Conservation (phyloP, 2,329 filamentous ascomycete species). For the Neoarthrinium moseri region DNA sequence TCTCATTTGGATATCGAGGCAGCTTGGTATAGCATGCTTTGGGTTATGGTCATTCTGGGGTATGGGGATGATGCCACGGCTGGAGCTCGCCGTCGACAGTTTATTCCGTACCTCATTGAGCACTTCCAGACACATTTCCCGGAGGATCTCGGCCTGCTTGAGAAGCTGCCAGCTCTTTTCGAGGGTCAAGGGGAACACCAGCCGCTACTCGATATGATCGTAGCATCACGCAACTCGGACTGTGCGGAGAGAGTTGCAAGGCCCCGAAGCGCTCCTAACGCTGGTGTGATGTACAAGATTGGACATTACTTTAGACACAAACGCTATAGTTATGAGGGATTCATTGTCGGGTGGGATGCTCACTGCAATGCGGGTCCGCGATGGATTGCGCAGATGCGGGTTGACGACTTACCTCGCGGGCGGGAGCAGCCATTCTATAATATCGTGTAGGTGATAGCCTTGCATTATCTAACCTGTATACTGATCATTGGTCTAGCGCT, state of each 20-base stretch:
- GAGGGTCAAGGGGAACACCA: background rate
- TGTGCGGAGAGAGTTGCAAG: background rate
- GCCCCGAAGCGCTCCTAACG: background rate
- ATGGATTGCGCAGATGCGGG: slow-evolving; percentile 62
- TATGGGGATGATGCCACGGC: slow-evolving; percentile 4
- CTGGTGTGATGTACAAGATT: slow-evolving; percentile 39
- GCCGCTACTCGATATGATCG: background rate
- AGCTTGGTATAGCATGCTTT: slow-evolving; percentile 14
- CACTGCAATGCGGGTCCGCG: slow-evolving; percentile 41
- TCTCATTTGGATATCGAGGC: slow-evolving; percentile 6
- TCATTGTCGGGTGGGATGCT: slow-evolving; percentile 62
- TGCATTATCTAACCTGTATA: background rate
- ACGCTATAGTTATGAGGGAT: slow-evolving; percentile 59
- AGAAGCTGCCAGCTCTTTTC: background rate
- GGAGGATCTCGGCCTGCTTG: slow-evolving; percentile 13
- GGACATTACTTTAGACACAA: slow-evolving; percentile 62
- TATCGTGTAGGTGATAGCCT: slow-evolving; percentile 41
- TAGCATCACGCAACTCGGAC: background rate
- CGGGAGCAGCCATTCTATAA: slow-evolving; percentile 66
- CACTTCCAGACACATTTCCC: slow-evolving; percentile 12
- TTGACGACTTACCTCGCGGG: slow-evolving; percentile 56
- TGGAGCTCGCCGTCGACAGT: slow-evolving; percentile 5
- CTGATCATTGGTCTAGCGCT: slow-evolving; percentile 27
- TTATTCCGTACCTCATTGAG: slow-evolving; percentile 8
- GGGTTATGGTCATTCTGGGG: slow-evolving; percentile 13